Evolutionary conservation across 164 flowering plant genomes (phyloP).

Genomic region (Tetracentron sinense): DNA sequence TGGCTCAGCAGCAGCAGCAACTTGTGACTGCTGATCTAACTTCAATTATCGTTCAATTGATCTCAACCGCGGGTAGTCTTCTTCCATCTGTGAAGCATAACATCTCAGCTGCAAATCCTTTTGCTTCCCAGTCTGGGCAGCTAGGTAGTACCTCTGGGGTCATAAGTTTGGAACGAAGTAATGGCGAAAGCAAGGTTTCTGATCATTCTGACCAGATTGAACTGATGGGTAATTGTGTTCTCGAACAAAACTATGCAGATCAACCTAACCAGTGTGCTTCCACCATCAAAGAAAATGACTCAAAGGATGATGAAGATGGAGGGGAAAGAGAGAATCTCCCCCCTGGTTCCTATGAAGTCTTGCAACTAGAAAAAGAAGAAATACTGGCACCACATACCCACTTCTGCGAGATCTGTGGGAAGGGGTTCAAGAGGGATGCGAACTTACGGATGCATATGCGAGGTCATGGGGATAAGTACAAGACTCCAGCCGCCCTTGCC

Average conservation of each 20-base stretch:
- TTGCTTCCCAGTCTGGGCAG: slow-evolving; percentile 33
- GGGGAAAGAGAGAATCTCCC: slow-evolving; percentile 79
- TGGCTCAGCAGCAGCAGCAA: slow-evolving; percentile 79
- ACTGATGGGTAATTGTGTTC: slow-evolving; percentile 3
- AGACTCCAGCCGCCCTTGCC: slow-evolving; percentile 84
- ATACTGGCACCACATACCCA: slow-evolving; percentile 91
- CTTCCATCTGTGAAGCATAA: slow-evolving; percentile 58
- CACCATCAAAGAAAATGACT: slow-evolving; percentile 45
- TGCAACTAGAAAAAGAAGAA: slow-evolving; percentile 79
- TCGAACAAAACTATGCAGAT: slow-evolving; percentile 16
- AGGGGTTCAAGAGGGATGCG: slow-evolving; percentile 92
- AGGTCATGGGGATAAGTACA: slow-evolving; percentile 93
- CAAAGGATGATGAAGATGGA: slow-evolving; percentile 76
- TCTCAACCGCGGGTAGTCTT: slow-evolving; percentile 92
- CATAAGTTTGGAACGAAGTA: slow-evolving; percentile 24
- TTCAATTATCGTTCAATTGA: slow-evolving; percentile 78
- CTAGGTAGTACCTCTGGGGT: slow-evolving; percentile 28
- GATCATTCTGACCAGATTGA: slow-evolving; percentile 33
- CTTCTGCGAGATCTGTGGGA: slow-evolving; percentile 84
- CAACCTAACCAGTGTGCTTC: slow-evolving; percentile 8
- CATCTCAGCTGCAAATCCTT: slow-evolving; percentile 27
- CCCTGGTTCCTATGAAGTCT: slow-evolving; percentile 80
- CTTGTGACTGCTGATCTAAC: slow-evolving; percentile 81
- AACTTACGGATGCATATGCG: slow-evolving; percentile 85
- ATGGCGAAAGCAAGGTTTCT: slow-evolving; percentile 23